Evolutionary conservation across 371 early-diverging fungal species (phyloP), one percentile per base, ranked within the genome.

Genomic region (Apophysomyces trapeziformis): DNA sequence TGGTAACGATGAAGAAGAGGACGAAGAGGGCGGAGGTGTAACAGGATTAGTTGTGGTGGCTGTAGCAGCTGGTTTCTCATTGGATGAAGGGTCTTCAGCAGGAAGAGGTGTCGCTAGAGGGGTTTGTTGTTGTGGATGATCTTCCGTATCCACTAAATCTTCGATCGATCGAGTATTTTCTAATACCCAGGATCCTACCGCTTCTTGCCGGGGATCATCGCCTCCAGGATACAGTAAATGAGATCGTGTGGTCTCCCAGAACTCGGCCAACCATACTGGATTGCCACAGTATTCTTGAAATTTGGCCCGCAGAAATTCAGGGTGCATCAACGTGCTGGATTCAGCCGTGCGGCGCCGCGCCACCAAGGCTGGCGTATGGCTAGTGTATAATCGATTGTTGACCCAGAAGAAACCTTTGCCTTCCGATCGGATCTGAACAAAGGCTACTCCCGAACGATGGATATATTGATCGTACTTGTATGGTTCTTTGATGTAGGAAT

Each of bases 401-500:
- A 94, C 89, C 96, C 96, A 98, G 59, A 89, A 86, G 63, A 95
- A 94, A 0, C 96, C 96, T 4, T 87, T 73, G 5, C 87, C 89
- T 7, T 81, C 75, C 35, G 84, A 85, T 14, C 91, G 82, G 13
- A 97, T 91, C 72, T 96, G 96, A 32, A 98, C 89, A 85, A 97
- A 95, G 3, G 95, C 95, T 2, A 90, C 89, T 0, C 99, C 99
- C 0, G 92, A 90, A 46, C 92, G 85, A 75, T 97, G 98, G 32
- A 97, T 88, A 64, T 90, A 96, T 71, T 99, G 99, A 61, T 94
- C 92, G 71, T 92, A 85, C 73, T 87, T 84, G 79, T 87, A 91
- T 0, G 75, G 80, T 1, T 87, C 83, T 35, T 92, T 84, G 58
- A 84, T 78, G 73, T 90, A 92, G 0, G 96, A 89, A 74, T 90